Evolutionary conservation across 495 filamentous ascomycete species (phyloP).

Genomic region (Neurospora sp.): DNA sequence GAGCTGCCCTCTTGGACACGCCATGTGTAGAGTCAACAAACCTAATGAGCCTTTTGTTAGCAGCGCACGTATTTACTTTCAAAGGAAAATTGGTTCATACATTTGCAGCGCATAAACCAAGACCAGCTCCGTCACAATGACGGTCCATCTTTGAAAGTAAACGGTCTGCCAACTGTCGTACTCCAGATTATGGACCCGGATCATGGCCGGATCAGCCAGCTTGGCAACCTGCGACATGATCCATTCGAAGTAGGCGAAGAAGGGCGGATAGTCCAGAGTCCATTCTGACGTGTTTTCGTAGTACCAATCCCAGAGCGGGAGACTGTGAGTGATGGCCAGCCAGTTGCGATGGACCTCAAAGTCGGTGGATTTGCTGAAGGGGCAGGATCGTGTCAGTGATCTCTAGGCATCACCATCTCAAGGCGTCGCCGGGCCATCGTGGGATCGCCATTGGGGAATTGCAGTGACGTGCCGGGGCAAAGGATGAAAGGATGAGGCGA

Average conservation of each 20-base stretch:
- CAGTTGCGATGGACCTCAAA: slow-evolving; percentile 98
- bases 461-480: too few species aligned
- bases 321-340: slow-evolving; percentile 85
- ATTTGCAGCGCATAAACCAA: slow-evolving; percentile 74
- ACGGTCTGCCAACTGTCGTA: slow-evolving; percentile 88
- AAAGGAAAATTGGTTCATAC: slow-evolving; percentile 30
- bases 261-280: slow-evolving; percentile 97
- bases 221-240: slow-evolving; percentile 70
- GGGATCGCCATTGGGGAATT: too few species aligned
- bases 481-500: background rate
- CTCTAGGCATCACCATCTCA: background rate
- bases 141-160: slow-evolving; percentile 82
- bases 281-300: slow-evolving; percentile 96
- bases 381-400: background rate
- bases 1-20: slow-evolving; percentile 61
- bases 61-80: background rate
- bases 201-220: slow-evolving; percentile 69
- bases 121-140: slow-evolving; percentile 78
- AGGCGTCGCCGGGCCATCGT: background rate
- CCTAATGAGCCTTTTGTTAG: slow-evolving; percentile 31
- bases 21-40: slow-evolving; percentile 59
- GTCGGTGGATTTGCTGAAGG: slow-evolving; percentile 86
- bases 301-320: slow-evolving; percentile 87
- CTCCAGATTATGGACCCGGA: slow-evolving; percentile 66
- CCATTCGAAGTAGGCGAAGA: slow-evolving; percentile 97